Conservation (phyloP, 805 yeast species). For the Barnettozyma sp. region DNA sequence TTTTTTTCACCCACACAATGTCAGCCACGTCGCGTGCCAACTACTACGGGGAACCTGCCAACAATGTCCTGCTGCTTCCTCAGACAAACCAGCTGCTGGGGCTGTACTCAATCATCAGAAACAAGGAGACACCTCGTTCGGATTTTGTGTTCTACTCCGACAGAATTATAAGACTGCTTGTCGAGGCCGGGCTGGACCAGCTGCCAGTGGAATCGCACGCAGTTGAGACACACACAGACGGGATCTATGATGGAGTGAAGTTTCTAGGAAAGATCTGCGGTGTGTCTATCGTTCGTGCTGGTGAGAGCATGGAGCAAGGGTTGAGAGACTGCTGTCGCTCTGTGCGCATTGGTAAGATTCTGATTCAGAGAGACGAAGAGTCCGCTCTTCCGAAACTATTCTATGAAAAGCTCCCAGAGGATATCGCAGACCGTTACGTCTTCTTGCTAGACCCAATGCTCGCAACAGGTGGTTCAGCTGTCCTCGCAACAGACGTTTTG, state of each 20-base stretch:
- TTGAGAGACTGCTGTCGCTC: constrained; percentile 94
- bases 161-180: constrained; percentile 85
- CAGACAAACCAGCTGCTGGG: constrained; percentile 89
- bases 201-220: constrained; percentile 71
- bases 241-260: constrained; percentile 63
- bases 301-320: constrained; percentile 99
- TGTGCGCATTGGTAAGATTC: constrained; percentile 91
- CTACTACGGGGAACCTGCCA: constrained; percentile 13
- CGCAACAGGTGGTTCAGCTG: constrained; percentile 98
- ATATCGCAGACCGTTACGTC: constrained; percentile 81
- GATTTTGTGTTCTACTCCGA: constrained; percentile 95
- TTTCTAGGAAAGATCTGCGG: constrained; percentile 95
- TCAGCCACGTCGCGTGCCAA: no score
- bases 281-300: constrained; percentile 96
- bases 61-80: constrained; percentile 63
- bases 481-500: constrained; percentile 93
- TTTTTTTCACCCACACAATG: no score
- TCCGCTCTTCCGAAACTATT: constrained; percentile 88
- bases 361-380: constrained; percentile 97
- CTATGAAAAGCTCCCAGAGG: constrained; percentile 92
- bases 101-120: constrained; percentile 84
- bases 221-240: constrained; percentile 74
- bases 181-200: constrained; percentile 92
- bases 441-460: constrained; percentile 93
- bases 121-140: constrained; percentile 70